Base-by-base conservation (phyloP, 2,329 filamentous ascomycete genomes). In the Aspergillus pseudoviridinutans region DNA sequence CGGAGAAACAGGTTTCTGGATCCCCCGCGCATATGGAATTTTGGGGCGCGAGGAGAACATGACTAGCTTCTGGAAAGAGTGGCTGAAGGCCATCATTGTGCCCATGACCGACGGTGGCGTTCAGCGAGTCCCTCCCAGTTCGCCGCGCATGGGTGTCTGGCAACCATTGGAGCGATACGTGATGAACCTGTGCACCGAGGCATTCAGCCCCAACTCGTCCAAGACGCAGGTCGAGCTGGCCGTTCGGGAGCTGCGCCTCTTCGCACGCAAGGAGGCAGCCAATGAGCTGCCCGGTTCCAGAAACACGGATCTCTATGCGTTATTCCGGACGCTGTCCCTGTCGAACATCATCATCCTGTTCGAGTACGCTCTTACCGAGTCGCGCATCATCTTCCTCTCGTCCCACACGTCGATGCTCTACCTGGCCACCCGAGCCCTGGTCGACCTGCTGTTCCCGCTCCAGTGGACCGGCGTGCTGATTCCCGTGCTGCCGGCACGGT, bases 11-110 rank as follows among this genome's bases (percentile, higher is more conserved):
- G 94, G 93, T 2, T 87, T 97, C 59, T 99, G 94, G 94, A 92
- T 91, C 52, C 94, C 94, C 20, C 84, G 94, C 62, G 92, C 93
- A 1, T 99, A 96, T 70, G 94, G 94, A 58, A 88, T 99, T 60
- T 81, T 99, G 61, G 94, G 94, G 35, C 84, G 90, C 61, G 94
- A 99, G 71, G 82, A 82, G 12, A 88, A 86, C 59, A 84, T 95
- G 76, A 92, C 92, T 62, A 85, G 87, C 32, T 97, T 99, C 76
- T 99, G 93, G 92, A 97, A 97, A 74, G 94, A 99, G 73, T 99
- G 94, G 94, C 83, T 99, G 50, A 89, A 91, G 74, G 92, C 93
- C 6, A 84, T 97, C 9, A 81, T 94, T n/a, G 91, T 96, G 24
- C 94, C 94, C 28, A 99, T 97, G 94, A 92, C 87, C 1, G 92